Base-by-base conservation (phyloP, 1,284 basidiomycete species). In the Cutaneotrichosporon sp. region DNA sequence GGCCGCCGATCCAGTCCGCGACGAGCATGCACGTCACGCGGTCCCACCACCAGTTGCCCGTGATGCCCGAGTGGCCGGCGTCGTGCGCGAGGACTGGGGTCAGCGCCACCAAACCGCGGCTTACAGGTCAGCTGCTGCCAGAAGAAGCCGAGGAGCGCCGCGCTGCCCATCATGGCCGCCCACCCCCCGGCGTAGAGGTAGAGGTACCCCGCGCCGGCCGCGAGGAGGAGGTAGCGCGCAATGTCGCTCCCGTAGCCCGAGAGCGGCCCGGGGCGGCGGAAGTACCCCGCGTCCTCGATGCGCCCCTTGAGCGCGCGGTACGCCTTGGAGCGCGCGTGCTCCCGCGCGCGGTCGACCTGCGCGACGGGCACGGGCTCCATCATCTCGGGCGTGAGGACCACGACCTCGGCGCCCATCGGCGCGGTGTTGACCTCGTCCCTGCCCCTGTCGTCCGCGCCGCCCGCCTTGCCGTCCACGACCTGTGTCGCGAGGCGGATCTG, bases 61-160 rank as follows among this genome's bases (percentile, higher is more conserved):
- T 95, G 64, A 99, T 88, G 54, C 92, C 92, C 75, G 89, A 87
- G 81, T 99, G 95, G 3, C 95, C 97, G 11, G 97, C 86, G 80
- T 99, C 97, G 79, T 99, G 97, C 22, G 86, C 94, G 53, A 87
- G 84, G 78, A 99, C 74, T 80, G 58, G 3, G 18, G 56, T 62
- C 38, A 60, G 61, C 49, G 14, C 29, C 11, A 25, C 16, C 6
- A 6, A 22, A 1, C 20, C 2, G 14, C 34, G 1, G 72, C 79
- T 70, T 55, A 80, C 79, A 80, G 29, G 91, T 89, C 63, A 98
- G 83, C 78, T 99, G 97, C 75, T 99, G 95, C 91, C 92, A 98
- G 72, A 91, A 84, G 42, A 93, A 81, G 16, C 95, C 97, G 8
- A 98, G 86, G 69, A 85, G 89, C 46, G 90, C 69, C 3, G 95